Base-by-base conservation (phyloP, 2,329 filamentous ascomycete species). In the Fusarium globosum region DNA sequence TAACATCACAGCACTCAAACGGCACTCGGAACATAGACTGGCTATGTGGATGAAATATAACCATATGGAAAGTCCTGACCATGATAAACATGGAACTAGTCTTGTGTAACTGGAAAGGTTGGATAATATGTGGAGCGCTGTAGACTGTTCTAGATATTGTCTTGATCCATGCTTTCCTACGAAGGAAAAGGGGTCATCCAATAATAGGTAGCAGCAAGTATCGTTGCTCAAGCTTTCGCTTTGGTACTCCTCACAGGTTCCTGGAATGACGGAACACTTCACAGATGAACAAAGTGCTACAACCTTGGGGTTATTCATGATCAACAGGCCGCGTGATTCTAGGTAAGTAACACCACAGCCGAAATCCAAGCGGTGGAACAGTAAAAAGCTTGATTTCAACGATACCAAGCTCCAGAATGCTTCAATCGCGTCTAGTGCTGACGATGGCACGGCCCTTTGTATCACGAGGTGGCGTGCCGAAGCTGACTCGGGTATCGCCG, bases 251-350 rank as follows among this genome's bases (percentile, higher is more conserved):
- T 28, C 23, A 15, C 5, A 28, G 4, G 7, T 14, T 13, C 21
- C 4, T 12, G 28, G 3, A 15, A 16, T 12, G 14, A 21, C 4
- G 13, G 5, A 7, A 7, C 3, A 21, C 8, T 6, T 11, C 18
- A 23, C 1, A 14, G n/a, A 7, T 7, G 4, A 23, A 15, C 9
- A 26, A 26, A 6, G 12, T 20, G 13, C n/a, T 26, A 2, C 9
- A 21, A 8, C 7, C 2, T 12, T 7, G 18, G 16, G 0, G 2
- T 7, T 20, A 20, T 6, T 35, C 0, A 52, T 2, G 3, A 20
- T 6, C 33, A 21, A 12, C 2, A 21, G n/a, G 4, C n/a, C 4
- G 11, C 8, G 20, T 41, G 23, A 55, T n/a, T 4, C 10, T 1
- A 13, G 9, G 9, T 5, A 8, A 3, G 35, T n/a, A 55, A 28